These are phyloP conservation scores for Amanita inopinata DNA, from an alignment of 768 basidiomycete genomes.

Conservation along the genomic window DNA sequence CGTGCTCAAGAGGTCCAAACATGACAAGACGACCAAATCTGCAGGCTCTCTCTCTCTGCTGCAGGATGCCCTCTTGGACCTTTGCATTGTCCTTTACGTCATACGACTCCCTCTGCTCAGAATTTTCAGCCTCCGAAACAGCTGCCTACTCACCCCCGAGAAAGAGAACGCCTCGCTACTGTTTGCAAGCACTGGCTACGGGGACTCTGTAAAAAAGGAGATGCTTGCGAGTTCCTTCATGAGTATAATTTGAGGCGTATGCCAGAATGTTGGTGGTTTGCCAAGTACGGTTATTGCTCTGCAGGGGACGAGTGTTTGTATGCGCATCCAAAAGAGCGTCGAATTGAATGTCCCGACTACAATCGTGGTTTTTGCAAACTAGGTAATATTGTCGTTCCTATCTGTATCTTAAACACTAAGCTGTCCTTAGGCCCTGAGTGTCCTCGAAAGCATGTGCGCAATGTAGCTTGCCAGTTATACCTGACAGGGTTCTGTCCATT, in stretches of 20 bases:
- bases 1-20: no score
- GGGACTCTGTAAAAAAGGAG: slow-evolving; percentile 96
- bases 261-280: slow-evolving; percentile 99
- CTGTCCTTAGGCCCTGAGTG: slow-evolving; percentile 62
- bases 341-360: slow-evolving; percentile 92
- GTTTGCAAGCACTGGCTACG: slow-evolving; percentile 99
- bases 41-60: slow-evolving; percentile 70
- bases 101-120: slow-evolving; percentile 77
- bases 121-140: slow-evolving; percentile 89
- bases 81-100: slow-evolving; percentile 85
- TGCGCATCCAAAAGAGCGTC: slow-evolving; percentile 86
- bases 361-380: slow-evolving; percentile 92
- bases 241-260: slow-evolving; percentile 97
- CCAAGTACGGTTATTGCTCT: slow-evolving; percentile 95
- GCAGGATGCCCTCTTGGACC: slow-evolving; percentile 87
- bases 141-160: slow-evolving; percentile 72
- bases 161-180: slow-evolving; percentile 76
- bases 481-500: slow-evolving; percentile 89
- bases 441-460: slow-evolving; percentile 85
- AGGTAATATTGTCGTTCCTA: slow-evolving; percentile 47
- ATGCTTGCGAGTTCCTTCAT: slow-evolving; percentile 96
- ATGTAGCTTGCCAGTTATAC: slow-evolving; percentile 86
- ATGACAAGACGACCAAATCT: slow-evolving; percentile 83
- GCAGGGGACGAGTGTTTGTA: slow-evolving; percentile 97
- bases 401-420: not conserved